Evolutionary conservation across 805 yeast genomes (phyloP).

Genomic region (Teunomyces funiuensis): DNA sequence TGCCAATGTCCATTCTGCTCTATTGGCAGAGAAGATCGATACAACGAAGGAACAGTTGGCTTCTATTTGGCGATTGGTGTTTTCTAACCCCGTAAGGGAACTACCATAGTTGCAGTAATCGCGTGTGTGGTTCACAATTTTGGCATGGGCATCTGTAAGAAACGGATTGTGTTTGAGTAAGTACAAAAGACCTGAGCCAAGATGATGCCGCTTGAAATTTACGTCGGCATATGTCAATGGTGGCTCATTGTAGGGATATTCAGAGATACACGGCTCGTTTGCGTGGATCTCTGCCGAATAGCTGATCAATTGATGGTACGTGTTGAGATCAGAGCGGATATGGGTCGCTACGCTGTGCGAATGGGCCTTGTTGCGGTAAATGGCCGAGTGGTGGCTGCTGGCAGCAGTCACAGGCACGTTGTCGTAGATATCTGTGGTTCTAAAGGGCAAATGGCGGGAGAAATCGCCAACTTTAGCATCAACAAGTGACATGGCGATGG

Average conservation of each 20-base stretch:
- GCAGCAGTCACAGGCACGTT: not conserved
- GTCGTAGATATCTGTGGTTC: not conserved
- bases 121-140: conserved; percentile 26
- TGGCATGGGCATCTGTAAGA: conserved; percentile 25
- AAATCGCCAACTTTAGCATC: not conserved
- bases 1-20: conserved; percentile 17
- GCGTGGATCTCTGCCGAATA: conserved; percentile 21
- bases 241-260: conserved; percentile 34
- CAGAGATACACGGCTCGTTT: conserved; percentile 37
- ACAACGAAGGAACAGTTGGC: conserved; percentile 15
- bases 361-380: conserved; percentile 13
- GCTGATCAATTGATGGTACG: conserved; percentile 36
- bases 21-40: conserved; percentile 21
- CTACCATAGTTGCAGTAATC: conserved; percentile 16
- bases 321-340: conserved; percentile 35
- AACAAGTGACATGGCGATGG: not conserved
- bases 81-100: conserved; percentile 1
- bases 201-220: conserved; percentile 40
- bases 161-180: conserved; percentile 30
- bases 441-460: conserved; percentile 1
- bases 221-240: conserved; percentile 44
- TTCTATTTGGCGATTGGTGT: conserved; percentile 9
- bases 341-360: conserved; percentile 12
- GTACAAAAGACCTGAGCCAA: conserved; percentile 55
- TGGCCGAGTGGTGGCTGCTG: conserved; percentile 3